Evolutionary conservation across 176 grass and related monocot species (phyloP).

Genomic region (Zea luxurians): DNA sequence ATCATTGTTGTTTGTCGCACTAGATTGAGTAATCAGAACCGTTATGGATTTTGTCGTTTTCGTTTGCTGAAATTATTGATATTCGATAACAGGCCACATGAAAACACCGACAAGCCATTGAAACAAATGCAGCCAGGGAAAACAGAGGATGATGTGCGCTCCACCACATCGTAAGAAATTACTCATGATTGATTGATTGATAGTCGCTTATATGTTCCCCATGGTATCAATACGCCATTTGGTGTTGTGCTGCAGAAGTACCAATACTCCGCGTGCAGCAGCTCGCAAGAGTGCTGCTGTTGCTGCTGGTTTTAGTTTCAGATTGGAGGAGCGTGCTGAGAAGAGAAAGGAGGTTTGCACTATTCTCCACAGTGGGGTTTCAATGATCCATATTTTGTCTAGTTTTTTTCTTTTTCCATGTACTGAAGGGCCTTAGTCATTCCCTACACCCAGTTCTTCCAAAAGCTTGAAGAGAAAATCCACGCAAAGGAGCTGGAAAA

Average conservation of each 20-base stretch:
- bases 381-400: not conserved
- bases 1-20: not conserved
- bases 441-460: conserved; percentile 65
- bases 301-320: conserved; percentile 68
- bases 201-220: conserved; percentile 13
- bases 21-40: not conserved
- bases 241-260: conserved; percentile 47
- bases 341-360: conserved; percentile 88
- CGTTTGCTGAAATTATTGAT: conserved; percentile 33
- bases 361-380: not conserved
- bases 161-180: conserved; percentile 69
- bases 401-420: conserved; percentile 7
- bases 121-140: conserved; percentile 38
- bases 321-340: conserved; percentile 86
- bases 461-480: conserved; percentile 92
- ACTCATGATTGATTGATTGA: not conserved
- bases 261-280: conserved; percentile 47
- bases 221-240: conserved; percentile 25
- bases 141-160: conserved; percentile 65
- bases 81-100: conserved; percentile 48
- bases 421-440: not conserved
- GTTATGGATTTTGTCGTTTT: not conserved
- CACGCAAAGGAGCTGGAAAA: conserved; percentile 86
- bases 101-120: conserved; percentile 38
- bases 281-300: conserved; percentile 49